Conservation (phyloP, 345 rosid species). For the Chamaenerion angustifolium region DNA sequence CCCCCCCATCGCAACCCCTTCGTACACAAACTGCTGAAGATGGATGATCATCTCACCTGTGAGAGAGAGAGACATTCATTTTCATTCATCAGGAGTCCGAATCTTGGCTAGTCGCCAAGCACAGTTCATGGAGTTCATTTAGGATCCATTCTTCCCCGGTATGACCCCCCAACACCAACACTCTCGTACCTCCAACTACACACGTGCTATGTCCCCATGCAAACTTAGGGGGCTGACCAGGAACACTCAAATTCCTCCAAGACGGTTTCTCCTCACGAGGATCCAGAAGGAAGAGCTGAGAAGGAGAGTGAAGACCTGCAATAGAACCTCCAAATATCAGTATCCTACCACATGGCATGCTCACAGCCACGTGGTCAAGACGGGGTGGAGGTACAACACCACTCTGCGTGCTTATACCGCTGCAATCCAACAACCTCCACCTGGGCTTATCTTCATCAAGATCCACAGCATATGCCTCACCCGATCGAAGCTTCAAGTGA, state of each 20-base stretch:
- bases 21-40: no score
- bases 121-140: conserved; percentile 68
- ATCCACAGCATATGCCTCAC: conserved; percentile 74
- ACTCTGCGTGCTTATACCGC: conserved; percentile 25
- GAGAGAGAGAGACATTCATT: no score
- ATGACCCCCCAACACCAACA: conserved; percentile 79
- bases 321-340: conserved; percentile 86
- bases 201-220: conserved; percentile 99
- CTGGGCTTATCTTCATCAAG: conserved; percentile 54
- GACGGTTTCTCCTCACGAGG: conserved; percentile 79
- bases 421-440: conserved; percentile 72
- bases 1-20: no score
- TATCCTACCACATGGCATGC: conserved; percentile 93
- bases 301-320: conserved; percentile 77
- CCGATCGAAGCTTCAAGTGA: conserved; percentile 62
- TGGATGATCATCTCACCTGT: no score
- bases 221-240: conserved; percentile 71
- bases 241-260: conserved; percentile 75
- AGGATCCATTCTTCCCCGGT: conserved; percentile 93
- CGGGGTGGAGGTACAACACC: conserved; percentile 71
- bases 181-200: conserved; percentile 86
- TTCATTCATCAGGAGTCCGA: conserved; percentile 15
- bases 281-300: conserved; percentile 71
- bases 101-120: conserved; percentile 68
- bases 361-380: conserved; percentile 86